phyloP scores from a whole-genome alignment of 352 stramenopile genomes.

The Halophytophthora polymorphica region DNA sequence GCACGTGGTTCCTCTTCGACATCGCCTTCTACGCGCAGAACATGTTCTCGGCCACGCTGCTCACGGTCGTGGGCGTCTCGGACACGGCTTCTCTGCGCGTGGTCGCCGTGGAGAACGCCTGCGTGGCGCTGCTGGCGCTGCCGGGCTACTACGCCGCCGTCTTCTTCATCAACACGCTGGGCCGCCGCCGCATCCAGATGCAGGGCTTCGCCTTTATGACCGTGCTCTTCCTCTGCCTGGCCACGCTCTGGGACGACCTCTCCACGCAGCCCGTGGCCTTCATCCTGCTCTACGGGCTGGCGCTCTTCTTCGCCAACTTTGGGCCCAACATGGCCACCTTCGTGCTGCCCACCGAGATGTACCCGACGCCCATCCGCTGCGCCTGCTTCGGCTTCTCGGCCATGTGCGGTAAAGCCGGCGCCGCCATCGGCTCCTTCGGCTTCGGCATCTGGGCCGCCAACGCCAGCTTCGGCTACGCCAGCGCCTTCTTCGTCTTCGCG shows the following conservation, averaged over 20 bases:
- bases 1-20: slow-evolving; percentile 86
- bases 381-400: slow-evolving; percentile 89
- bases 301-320: slow-evolving; percentile 87
- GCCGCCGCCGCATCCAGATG: slow-evolving; percentile 70
- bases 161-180: slow-evolving; percentile 67
- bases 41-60: slow-evolving; percentile 71
- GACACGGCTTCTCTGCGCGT: slow-evolving; percentile 44
- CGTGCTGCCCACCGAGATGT: slow-evolving; percentile 88
- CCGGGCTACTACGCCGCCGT: slow-evolving; percentile 81
- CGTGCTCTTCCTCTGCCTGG: slow-evolving; percentile 57
- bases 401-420: slow-evolving; percentile 83
- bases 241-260: slow-evolving; percentile 60
- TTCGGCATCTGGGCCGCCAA: slow-evolving; percentile 68
- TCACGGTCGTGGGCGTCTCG: slow-evolving; percentile 52
- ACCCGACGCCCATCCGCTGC: slow-evolving; percentile 79
- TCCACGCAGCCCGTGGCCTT: slow-evolving; percentile 53
- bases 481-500: slow-evolving; percentile 60
- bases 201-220: slow-evolving; percentile 72
- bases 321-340: slow-evolving; percentile 86
- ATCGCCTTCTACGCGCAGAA: slow-evolving; percentile 83
- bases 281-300: slow-evolving; percentile 68
- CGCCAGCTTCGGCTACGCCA: slow-evolving; percentile 50
- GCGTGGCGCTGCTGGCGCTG: slow-evolving; percentile 66
- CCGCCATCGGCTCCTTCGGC: slow-evolving; percentile 61
- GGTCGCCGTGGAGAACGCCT: slow-evolving; percentile 56